Conservation (phyloP, 2,329 filamentous ascomycete genomes). For the Talaromyces sp. region DNA sequence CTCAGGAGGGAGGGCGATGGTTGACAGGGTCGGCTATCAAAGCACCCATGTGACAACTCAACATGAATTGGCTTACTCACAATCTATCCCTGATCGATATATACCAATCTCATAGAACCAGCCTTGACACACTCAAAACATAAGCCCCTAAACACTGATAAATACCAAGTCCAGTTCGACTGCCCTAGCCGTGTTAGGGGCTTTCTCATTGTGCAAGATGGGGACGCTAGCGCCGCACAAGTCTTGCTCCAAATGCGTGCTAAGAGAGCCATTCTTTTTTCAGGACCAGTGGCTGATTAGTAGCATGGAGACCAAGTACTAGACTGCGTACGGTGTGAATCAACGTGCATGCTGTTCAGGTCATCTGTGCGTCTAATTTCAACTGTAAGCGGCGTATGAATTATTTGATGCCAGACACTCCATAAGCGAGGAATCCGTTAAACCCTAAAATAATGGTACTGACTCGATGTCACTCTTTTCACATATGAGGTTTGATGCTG, state of each 20-base stretch:
- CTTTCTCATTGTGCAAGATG: background rate
- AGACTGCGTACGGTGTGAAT: slow-evolving; percentile 15
- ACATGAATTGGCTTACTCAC: background rate
- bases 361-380: slow-evolving; percentile 18
- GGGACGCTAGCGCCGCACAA: background rate
- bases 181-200: background rate
- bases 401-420: background rate
- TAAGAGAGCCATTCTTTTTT: background rate
- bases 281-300: slow-evolving; percentile 7
- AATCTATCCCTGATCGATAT: background rate
- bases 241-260: background rate
- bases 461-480: background rate
- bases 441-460: background rate
- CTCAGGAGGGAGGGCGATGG: background rate
- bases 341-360: slow-evolving; percentile 14
- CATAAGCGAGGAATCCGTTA: background rate
- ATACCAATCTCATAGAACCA: background rate
- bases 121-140: background rate
- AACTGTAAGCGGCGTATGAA: background rate
- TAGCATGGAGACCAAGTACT: background rate
- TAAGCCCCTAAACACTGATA: background rate
- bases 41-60: background rate
- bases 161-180: background rate
- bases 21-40: background rate
- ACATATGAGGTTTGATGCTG: background rate